Evolutionary conservation across 129 eudicot species (phyloP), one percentile per base, ranked within the genome.

Genomic region (Flaveria robusta): DNA sequence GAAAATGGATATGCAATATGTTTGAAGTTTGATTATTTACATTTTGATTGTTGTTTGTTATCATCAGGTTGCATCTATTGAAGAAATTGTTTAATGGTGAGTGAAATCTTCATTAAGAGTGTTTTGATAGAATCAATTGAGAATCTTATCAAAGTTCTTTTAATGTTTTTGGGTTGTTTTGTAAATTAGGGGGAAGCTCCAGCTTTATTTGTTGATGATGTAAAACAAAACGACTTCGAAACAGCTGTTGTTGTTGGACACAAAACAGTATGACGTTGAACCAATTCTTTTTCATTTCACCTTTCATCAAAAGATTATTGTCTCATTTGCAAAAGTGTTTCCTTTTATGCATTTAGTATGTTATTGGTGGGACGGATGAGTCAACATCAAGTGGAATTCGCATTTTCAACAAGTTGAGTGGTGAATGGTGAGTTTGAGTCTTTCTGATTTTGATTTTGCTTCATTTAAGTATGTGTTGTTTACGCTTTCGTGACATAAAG

Each of bases 181-280:
- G 27, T 50, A 43, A 80, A 66, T 77, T 75, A 93, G 98, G 98
- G 98, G 31, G 96, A 93, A 86, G 98, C 96, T 84, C 92, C 98
- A 63, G 95, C 88, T 74, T 83, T 91, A 81, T 46, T 70, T 69
- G 81, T 67, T 29, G 96, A 93, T 82, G 92, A 86, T 76, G 76
- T 85, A 73, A 74, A 68, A 66, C 79, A 72, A 51, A 87, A 86
- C 56, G 82, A 81, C 79, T 34, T 14, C 14, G 87, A 88, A 69
- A 85, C 91, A 26, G 69, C 86, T 31, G 82, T 77, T 54, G 55
- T 62, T 63, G 65, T 88, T 50, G 88, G 93, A 56, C 77, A 80
- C 71, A 86, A 81, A 77, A 86, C 82, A 34, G 97, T 91, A 91
- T 75, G 88, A 62, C 55, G 19, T 66, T 70, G 71, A 81, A 71